Evolutionary conservation across 129 eudicot genomes (phyloP), one percentile per base, ranked within the genome.

Genomic region (Flaveria brownii): DNA sequence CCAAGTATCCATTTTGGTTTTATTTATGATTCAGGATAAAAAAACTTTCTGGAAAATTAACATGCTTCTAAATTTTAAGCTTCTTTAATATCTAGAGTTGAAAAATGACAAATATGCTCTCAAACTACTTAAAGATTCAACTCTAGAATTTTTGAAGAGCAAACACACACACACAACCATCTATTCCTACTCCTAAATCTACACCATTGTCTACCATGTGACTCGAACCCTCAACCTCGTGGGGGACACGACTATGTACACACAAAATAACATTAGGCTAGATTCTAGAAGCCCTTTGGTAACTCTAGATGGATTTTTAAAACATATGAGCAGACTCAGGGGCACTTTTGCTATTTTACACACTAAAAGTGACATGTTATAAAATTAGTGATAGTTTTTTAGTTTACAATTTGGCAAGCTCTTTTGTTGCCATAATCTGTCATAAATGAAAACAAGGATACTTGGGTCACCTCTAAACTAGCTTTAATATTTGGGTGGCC

Each of bases 241-340:
- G 41, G 41, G 41, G 41, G 41, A 36, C 41, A 36, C 41, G 7
- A 0, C 7, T 36, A 36, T 36, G 41, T 36, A 36, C 41, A 36
- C 41, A 36, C 7, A 5, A 36, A 36, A 36, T 36, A 30, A 7
- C 41, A 36, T 5, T 36, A 5, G 41, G 41, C 41, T 36, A 5
- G 41, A 36, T 36, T 36, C 41, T 36, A 36, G 41, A 36, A 36
- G 41, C 41, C 41, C 41, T 36, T 36, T 36, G 41, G 41, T n/a
- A 61, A 61, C 41, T 61, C n/a, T 61, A 61, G 68, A 13, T 61
- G 42, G 42, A 12, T 61, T 61, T 9, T 61, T 41, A 11, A 61
- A 61, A 61, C 8, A 61, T 59, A 63, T 63, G 7, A 63, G 20
- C 15, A 30, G 69, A 62, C 33, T 63, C 20, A 63, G 41, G 45